A percentile compares a stretch with the other conserved stretches of the same genome.
phyloP scores from a whole-genome alignment of 148 eudicot species.

The Rhododendron williamsianum region DNA sequence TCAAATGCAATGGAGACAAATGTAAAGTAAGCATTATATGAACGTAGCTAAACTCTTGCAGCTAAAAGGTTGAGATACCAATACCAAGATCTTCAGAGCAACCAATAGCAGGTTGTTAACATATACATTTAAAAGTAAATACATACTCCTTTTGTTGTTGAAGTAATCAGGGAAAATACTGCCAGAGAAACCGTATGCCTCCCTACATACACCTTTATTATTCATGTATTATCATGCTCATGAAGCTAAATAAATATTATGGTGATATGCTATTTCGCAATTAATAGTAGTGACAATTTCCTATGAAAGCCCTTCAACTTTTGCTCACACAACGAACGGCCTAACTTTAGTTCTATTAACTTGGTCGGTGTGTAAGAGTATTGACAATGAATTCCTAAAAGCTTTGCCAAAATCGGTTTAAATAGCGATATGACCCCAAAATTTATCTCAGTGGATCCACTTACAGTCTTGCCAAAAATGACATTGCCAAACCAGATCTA shows the following conservation, averaged over 20 bases:
- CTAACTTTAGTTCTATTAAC: background rate
- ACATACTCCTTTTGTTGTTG: background rate
- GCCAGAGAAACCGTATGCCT: background rate
- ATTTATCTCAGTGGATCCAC: background rate
- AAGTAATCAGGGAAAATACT: background rate
- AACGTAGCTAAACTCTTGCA: background rate
- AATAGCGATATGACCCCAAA: background rate
- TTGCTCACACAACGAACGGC: background rate
- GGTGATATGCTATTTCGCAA: background rate
- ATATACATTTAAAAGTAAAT: background rate
- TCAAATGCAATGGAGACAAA: background rate
- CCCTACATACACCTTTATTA: background rate
- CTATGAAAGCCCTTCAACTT: background rate
- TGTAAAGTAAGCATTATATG: background rate
- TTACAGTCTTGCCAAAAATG: background rate
- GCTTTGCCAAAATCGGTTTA: background rate
- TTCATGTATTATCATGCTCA: constrained; percentile 3
- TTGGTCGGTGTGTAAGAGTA: background rate
- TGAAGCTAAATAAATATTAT: background rate
- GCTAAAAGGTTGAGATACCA: background rate
- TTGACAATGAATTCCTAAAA: background rate
- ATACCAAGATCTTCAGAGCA: background rate
- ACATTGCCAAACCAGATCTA: background rate
- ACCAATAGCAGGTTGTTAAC: background rate
- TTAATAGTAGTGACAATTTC: background rate